Base-by-base conservation (phyloP, 139 green algal genomes). In the Chlamydomonas sphaeroides region DNA sequence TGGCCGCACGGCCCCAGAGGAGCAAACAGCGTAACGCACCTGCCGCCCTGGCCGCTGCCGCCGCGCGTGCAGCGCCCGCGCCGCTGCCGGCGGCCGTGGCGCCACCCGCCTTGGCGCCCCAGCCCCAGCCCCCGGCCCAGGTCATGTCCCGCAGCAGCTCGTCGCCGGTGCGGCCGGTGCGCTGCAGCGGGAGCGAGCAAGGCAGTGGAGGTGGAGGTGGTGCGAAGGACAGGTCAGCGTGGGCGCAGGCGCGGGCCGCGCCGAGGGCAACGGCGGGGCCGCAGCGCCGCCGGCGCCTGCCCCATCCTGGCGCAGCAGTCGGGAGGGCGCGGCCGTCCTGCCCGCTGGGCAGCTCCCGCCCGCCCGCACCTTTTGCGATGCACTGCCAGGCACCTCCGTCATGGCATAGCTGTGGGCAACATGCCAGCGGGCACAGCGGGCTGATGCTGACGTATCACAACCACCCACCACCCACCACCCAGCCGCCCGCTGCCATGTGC, bases 101-200 rank as follows among this genome's bases (percentile, higher is more conserved):
- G 62, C 62, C 62, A 11, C n/a, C 15, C 32, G 11, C 14, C n/a
- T 56, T 41, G 6, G 48, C n/a, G 28, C 77, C 77, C 77, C 77
- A 84, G 49, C 77, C 65, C 77, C 77, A 84, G 49, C 65, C 77
- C 35, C 65, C 65, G 35, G 49, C 35, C 77, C 77, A 84, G 17
- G 57, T 41, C 26, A 68, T 67, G 65, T 42, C 65, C 3, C 10
- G 3, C 3, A 76, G n/a, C 45, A 84, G 65, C 36, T 75, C 77
- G 3, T 67, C 65, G 14, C 65, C 77, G 6, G 65, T 75, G 28
- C 77, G 77, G 48, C 77, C 77, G 1, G 35, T 67, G 26, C 77
- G 63, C 77, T 84, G 49, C 18, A 30, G 39, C 11, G 65, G 65
- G 36, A 36, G 36, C 36, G 36, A 33, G 17, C 21, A 23, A 53